Percentiles rank a stretch among this genome's conserved stretches.
phyloP scores from a whole-genome alignment of 495 filamentous ascomycete species.

The Friedmanniomyces endolithicus region DNA sequence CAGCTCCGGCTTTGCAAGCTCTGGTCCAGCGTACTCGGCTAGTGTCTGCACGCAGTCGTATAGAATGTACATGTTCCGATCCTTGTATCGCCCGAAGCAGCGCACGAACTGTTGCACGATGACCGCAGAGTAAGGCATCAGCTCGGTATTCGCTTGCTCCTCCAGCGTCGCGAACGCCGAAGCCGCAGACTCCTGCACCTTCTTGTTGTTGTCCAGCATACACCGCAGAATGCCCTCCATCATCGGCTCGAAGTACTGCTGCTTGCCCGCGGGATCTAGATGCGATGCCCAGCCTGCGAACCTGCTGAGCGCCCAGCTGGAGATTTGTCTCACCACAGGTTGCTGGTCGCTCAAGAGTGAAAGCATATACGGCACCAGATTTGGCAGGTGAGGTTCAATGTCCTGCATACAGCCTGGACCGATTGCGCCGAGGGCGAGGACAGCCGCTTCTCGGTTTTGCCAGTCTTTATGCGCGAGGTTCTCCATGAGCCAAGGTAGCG shows the following conservation, averaged over 20 bases:
- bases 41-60: constrained; percentile 98
- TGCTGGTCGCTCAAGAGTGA: constrained; percentile 73
- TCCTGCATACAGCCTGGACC: constrained; percentile 88
- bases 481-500: constrained; percentile 81
- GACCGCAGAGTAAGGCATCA: constrained; percentile 74
- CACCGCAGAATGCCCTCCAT: constrained; percentile 91
- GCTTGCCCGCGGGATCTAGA: constrained; percentile 52
- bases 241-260: constrained; percentile 81
- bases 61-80: constrained; percentile 95
- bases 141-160: constrained; percentile 70
- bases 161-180: constrained; percentile 94
- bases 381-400: constrained; percentile 80
- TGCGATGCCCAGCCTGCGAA: constrained; percentile 90
- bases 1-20: constrained; percentile 63
- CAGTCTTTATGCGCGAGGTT: constrained; percentile 82
- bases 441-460: constrained; percentile 86
- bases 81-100: constrained; percentile 92
- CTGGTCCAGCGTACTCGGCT: constrained; percentile 76
- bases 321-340: constrained; percentile 92
- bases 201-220: constrained; percentile 96
- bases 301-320: constrained; percentile 90
- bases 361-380: constrained; percentile 82
- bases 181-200: constrained; percentile 91
- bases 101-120: constrained; percentile 86
- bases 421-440: constrained; percentile 87